These are phyloP conservation scores for Peronospora tabacina DNA, from an alignment of 352 stramenopile genomes.

Conservation along the genomic window DNA sequence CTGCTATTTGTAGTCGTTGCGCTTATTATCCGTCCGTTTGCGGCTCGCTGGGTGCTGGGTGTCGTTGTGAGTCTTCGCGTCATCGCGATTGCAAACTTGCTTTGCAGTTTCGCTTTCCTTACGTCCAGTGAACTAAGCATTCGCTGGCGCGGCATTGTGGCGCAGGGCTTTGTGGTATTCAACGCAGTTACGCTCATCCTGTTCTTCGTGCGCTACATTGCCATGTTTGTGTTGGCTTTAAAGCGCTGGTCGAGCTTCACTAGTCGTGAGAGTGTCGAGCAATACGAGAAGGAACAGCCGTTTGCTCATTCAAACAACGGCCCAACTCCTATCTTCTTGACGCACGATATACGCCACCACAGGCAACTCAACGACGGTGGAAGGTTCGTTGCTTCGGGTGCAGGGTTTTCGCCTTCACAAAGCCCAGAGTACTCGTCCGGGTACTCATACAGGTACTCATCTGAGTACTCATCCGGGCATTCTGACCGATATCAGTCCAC, in stretches of 20 bases:
- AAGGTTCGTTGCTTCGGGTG: slow-evolving; percentile 20
- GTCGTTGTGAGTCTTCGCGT: slow-evolving; percentile 34
- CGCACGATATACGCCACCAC: slow-evolving; percentile 18
- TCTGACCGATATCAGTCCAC: slow-evolving; percentile 13
- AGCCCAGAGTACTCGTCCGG: slow-evolving; percentile 13
- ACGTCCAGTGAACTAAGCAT: slow-evolving; percentile 38
- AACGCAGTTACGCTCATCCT: slow-evolving; percentile 53
- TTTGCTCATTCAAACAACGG: slow-evolving; percentile 7
- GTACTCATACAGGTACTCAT: slow-evolving; percentile 15
- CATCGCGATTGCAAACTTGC: slow-evolving; percentile 46
- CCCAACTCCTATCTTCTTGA: slow-evolving; percentile 22
- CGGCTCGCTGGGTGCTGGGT: slow-evolving; percentile 27
- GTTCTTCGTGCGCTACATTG: slow-evolving; percentile 51
- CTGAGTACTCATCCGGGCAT: slow-evolving; percentile 12
- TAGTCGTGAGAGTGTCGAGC: slow-evolving; percentile 23
- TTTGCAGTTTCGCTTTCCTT: slow-evolving; percentile 47
- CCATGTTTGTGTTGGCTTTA: slow-evolving; percentile 45
- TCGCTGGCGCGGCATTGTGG: slow-evolving; percentile 29
- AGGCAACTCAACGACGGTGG: slow-evolving; percentile 17
- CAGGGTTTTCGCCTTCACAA: slow-evolving; percentile 15
- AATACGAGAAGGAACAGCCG: slow-evolving; percentile 18
- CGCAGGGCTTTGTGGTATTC: slow-evolving; percentile 46
- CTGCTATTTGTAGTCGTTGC: slow-evolving; percentile 42
- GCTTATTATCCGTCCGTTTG: slow-evolving; percentile 47
- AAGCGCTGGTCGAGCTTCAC: slow-evolving; percentile 41